Evolutionary conservation across 495 filamentous ascomycete genomes (phyloP).

Genomic region (Bombardia bombarda): DNA sequence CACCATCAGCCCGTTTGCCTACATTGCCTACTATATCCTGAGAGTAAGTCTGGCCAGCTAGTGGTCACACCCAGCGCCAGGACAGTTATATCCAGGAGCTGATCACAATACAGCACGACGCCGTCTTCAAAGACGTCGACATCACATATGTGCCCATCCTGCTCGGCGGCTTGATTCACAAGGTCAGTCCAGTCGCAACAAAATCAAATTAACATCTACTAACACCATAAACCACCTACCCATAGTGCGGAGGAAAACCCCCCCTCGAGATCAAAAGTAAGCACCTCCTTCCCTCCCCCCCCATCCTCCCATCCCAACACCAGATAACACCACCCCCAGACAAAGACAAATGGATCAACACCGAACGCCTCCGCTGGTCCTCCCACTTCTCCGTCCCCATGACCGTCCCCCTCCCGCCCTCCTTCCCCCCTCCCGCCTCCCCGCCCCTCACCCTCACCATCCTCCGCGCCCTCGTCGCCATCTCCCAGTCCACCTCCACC

Average conservation of each 20-base stretch:
- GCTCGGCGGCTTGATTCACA: slow-evolving; percentile 61
- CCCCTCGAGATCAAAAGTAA: slow-evolving; percentile 63
- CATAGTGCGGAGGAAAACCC: slow-evolving; percentile 48
- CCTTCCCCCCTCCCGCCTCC: slow-evolving; percentile 50
- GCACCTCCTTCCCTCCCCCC: neutral
- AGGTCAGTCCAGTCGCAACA: slow-evolving; percentile 18
- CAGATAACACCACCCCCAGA: slow-evolving; percentile 33
- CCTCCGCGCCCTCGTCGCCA: too few species aligned
- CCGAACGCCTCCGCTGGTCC: slow-evolving; percentile 57
- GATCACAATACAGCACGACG: slow-evolving; percentile 49
- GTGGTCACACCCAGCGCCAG: too few species aligned
- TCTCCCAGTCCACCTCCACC: too few species aligned
- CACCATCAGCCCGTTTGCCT: slow-evolving; percentile 63
- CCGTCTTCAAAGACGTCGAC: slow-evolving; percentile 50
- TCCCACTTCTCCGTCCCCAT: slow-evolving; percentile 54
- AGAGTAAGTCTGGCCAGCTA: slow-evolving; percentile 48
- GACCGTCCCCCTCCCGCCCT: slow-evolving; percentile 33
- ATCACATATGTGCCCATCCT: slow-evolving; percentile 61
- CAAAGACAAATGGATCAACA: slow-evolving; percentile 56
- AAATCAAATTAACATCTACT: too few species aligned
- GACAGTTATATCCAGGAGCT: too few species aligned
- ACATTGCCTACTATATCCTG: slow-evolving; percentile 57
- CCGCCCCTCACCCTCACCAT: too few species aligned
- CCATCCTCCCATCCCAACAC: too few species aligned
- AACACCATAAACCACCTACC: neutral